phyloP scores from a whole-genome alignment of 2,329 filamentous ascomycete species.

The Pseudocercospora crystallina region DNA sequence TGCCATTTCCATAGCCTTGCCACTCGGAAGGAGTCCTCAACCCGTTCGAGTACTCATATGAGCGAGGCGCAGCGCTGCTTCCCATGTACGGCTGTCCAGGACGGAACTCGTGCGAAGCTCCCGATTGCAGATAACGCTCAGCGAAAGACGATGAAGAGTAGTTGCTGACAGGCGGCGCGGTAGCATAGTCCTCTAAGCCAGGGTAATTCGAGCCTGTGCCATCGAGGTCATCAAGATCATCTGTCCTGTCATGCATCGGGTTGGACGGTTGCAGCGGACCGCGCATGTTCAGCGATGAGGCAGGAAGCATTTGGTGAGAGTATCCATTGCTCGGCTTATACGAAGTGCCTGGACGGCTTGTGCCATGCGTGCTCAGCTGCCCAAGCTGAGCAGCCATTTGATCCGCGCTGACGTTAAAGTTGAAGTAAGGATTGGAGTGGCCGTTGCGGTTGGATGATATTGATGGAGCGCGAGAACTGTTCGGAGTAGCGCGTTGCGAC shows the following conservation, averaged over 20 bases:
- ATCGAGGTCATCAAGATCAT: conserved; percentile 24
- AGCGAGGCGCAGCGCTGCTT: conserved; percentile 39
- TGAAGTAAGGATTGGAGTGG: conserved; percentile 39
- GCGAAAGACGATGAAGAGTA: conserved; percentile 14
- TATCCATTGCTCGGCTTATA: conserved; percentile 18
- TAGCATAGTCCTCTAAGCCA: conserved; percentile 35
- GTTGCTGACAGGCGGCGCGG: conserved; percentile 27
- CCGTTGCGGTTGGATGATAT: conserved; percentile 50
- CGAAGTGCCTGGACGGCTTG: conserved; percentile 18
- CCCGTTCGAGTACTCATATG: conserved; percentile 45
- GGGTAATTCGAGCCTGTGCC: conserved; percentile 32
- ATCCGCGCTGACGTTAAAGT: conserved; percentile 35
- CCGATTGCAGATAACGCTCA: conserved; percentile 21
- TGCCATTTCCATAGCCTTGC: conserved; percentile 31
- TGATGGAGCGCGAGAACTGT: conserved; percentile 41
- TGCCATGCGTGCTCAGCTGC: conserved; percentile 24
- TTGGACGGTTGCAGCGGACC: background rate
- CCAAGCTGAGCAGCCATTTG: conserved; percentile 39
- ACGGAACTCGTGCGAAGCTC: conserved; percentile 18
- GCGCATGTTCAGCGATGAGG: background rate
- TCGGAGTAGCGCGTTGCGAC: conserved; percentile 23
- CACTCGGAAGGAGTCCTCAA: conserved; percentile 49
- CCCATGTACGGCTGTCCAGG: conserved; percentile 35
- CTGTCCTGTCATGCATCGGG: conserved; percentile 1
- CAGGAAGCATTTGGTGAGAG: background rate